Conservation (phyloP, 495 filamentous ascomycete species). For the Tirmania nivea region DNA sequence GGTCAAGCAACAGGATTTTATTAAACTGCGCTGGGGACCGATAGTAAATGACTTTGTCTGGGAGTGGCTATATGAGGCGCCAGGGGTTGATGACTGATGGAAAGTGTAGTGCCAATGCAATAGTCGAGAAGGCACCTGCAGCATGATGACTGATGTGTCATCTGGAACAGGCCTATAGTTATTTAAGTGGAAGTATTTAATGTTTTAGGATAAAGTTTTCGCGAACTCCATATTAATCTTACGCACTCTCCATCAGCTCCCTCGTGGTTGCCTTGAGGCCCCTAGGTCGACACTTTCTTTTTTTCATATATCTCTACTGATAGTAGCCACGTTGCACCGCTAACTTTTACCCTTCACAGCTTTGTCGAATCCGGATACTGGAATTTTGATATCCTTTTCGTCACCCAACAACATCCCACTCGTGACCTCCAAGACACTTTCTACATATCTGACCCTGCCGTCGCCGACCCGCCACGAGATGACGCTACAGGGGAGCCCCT, state of each 20-base stretch:
- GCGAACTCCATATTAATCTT: no score
- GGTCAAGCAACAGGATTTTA: not conserved
- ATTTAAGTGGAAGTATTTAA: no score
- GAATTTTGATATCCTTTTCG: conserved; percentile 95
- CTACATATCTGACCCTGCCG: conserved; percentile 76
- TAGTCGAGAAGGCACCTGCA: no score
- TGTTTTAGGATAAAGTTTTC: no score
- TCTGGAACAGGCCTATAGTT: no score
- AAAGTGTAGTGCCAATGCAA: no score
- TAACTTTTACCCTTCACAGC: conserved; percentile 18
- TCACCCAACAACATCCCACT: conserved; percentile 92
- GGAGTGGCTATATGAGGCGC: not conserved
- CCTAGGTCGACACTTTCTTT: no score
- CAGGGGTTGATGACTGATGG: not conserved
- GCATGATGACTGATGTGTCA: no score
- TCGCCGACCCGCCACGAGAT: conserved; percentile 52
- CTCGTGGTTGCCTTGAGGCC: no score
- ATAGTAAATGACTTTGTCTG: not conserved
- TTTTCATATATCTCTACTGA: no score
- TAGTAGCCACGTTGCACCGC: no score
- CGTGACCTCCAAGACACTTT: conserved; percentile 95
- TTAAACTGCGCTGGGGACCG: not conserved
- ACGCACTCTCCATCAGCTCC: no score
- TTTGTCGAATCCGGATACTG: conserved; percentile 95
- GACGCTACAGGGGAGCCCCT: conserved; percentile 38